Evolutionary conservation across 192 early-diverging fungal species (phyloP).

Genomic region (Rhizophlyctis rosea): DNA sequence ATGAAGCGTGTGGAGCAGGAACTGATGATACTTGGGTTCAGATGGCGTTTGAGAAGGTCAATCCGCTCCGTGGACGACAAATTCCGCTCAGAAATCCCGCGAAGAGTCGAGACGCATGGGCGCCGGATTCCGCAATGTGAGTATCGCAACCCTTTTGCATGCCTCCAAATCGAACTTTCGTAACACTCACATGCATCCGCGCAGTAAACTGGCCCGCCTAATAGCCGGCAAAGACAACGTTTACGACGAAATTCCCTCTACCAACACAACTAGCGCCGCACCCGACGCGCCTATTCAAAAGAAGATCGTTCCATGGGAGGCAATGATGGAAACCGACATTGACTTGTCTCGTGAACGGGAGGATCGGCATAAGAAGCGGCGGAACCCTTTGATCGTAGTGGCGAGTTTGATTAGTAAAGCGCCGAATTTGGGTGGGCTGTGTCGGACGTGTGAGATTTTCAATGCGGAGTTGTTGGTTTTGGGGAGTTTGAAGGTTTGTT

Average conservation of each 20-base stretch:
- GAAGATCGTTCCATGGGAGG: slow-evolving; percentile 65
- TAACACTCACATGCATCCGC: too few species aligned
- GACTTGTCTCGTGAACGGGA: slow-evolving; percentile 38
- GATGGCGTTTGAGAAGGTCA: slow-evolving; percentile 12
- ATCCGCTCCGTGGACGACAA: slow-evolving; percentile 4
- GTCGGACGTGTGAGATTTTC: slow-evolving; percentile 62
- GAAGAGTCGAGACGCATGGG: slow-evolving; percentile 1
- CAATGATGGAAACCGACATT: slow-evolving; percentile 47
- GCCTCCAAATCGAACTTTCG: neutral
- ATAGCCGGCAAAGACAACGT: neutral
- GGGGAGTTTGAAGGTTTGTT: slow-evolving; percentile 34
- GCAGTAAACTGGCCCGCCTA: neutral
- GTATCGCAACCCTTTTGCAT: neutral
- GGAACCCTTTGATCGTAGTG: slow-evolving; percentile 57
- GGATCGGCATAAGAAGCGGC: slow-evolving; percentile 23
- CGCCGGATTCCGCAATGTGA: slow-evolving; percentile 3
- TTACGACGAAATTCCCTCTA: neutral
- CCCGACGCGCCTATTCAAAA: slow-evolving; percentile 44
- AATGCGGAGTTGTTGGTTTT: slow-evolving; percentile 53
- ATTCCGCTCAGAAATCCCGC: neutral
- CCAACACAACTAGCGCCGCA: neutral
- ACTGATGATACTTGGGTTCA: neutral
- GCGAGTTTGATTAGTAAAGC: slow-evolving; percentile 52
- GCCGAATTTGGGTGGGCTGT: slow-evolving; percentile 57
- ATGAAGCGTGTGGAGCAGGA: slow-evolving; percentile 11